Evolutionary conservation across 495 filamentous ascomycete species (phyloP).

Genomic region (Barbatosphaeria neglecta): DNA sequence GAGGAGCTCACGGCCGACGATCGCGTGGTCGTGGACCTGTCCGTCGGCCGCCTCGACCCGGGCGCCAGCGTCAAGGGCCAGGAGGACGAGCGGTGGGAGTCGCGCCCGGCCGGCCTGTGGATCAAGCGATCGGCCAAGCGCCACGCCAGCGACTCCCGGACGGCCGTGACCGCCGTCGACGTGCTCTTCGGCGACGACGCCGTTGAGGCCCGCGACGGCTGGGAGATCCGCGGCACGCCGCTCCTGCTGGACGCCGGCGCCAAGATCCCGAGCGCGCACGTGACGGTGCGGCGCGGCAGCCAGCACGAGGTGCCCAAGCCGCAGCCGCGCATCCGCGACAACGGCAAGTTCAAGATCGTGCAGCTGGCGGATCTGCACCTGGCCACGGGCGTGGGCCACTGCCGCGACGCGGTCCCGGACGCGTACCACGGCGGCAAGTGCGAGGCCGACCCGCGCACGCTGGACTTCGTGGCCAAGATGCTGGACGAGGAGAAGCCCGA

Average conservation of each 20-base stretch:
- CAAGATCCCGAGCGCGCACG: conserved; percentile 51
- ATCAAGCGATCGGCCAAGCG: conserved; percentile 65
- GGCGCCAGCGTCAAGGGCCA: conserved; percentile 43
- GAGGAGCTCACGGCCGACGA: conserved; percentile 67
- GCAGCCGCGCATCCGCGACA: conserved; percentile 62
- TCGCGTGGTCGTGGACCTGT: conserved; percentile 73
- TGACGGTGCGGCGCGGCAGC: conserved; percentile 66
- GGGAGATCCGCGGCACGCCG: conserved; percentile 62
- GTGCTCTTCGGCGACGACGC: conserved; percentile 90
- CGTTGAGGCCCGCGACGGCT: conserved; percentile 73
- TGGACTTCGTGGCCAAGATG: conserved; percentile 74
- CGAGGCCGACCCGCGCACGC: conserved; percentile 80
- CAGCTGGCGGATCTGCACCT: conserved; percentile 87
- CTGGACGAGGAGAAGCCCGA: conserved; percentile 89
- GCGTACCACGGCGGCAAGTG: conserved; percentile 63
- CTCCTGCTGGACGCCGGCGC: conserved; percentile 52
- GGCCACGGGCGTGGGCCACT: conserved; percentile 74
- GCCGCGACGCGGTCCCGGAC: conserved; percentile 70
- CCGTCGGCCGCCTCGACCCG: conserved; percentile 67
- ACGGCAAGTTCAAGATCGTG: conserved; percentile 96
- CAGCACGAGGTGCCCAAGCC: conserved; percentile 49
- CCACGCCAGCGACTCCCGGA: conserved; percentile 66
- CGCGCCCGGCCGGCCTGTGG: conserved; percentile 72
- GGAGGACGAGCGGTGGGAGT: conserved; percentile 64
- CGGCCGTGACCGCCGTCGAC: conserved; percentile 73